Evolutionary conservation across 1,139 yeast genomes (phyloP), one percentile per base, ranked within the genome.

Genomic region (Blastobotrys indianensis): DNA sequence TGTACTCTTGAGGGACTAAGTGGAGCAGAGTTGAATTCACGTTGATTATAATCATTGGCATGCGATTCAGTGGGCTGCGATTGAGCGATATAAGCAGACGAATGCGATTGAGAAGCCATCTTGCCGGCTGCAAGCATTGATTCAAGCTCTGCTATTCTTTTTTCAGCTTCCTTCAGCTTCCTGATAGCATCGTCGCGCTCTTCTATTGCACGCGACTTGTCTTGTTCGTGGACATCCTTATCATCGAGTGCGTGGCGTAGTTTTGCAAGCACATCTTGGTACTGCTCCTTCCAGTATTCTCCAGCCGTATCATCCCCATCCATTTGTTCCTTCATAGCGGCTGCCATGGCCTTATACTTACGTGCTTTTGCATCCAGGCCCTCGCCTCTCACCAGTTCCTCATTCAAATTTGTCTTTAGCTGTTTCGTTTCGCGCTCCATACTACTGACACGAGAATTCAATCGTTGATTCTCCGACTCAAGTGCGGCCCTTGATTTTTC

Each of bases 321-420:
- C 11, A 35, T 17, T 13, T 50, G 49, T 15, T 54, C 55, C 16
- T 52, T 46, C 35, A 56, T 42, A 10, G 48, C 45, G 6, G 51
- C 45, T 2, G 51, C 50, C 47, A 48, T 49, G 3, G 53, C 50
- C 39, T 52, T 51, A 44, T 54, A 50, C 37, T 56, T 55, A 13
- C 49, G 51, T 4, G 55, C 57, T 25, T 50, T 48, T 15, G 46
- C 44, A 15, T 54, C 57, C 25, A 52, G 44, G 11, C 45, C 51
- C 4, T 47, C 54, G 16, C 17, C 31, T 12, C 46, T 44, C n/a
- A 44, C 47, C 13, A 29, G 33, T 25, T 49, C 45, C 41, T 50
- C 45, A n/a, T 48, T 30, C 15, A 46, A 39, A 17, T 42, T 48
- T 12, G 41, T 42, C 16, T 36, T 41, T 13, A 53, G 34, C 39